Evolutionary conservation across 2,329 filamentous ascomycete species (phyloP).

Genomic region (Pseudogymnoascus sp.): DNA sequence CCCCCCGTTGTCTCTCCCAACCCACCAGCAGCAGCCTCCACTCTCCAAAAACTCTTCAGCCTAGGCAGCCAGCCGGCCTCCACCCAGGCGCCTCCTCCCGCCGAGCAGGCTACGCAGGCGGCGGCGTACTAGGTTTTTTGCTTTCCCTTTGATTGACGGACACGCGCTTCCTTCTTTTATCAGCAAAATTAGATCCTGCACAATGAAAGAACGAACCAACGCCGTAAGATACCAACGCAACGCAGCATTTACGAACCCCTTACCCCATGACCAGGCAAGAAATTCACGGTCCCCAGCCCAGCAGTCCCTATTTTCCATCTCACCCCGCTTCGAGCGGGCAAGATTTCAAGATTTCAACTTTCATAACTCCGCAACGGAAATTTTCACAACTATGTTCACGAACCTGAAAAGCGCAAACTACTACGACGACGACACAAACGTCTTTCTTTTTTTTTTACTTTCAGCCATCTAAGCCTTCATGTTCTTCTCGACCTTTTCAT

Average conservation of each 20-base stretch:
- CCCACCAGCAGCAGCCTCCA: not conserved
- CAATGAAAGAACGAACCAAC: not conserved
- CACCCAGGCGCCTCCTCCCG: not conserved
- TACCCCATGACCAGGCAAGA: constrained; percentile 1
- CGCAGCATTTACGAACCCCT: not conserved
- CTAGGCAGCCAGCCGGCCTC: not conserved
- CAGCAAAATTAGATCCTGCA: constrained; percentile 6
- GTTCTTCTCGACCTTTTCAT: not conserved
- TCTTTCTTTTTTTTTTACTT: not conserved
- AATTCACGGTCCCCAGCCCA: not conserved
- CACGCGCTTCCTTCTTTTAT: not conserved
- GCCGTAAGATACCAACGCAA: constrained; percentile 1
- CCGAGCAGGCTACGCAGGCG: not conserved
- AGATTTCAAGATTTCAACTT: not conserved
- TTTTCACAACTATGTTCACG: not conserved
- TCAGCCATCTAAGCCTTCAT: not conserved
- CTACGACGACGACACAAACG: not conserved
- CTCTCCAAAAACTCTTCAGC: not conserved
- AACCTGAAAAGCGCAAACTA: not conserved
- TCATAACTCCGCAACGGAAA: not conserved
- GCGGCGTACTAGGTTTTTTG: not conserved
- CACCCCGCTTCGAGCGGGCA: not conserved
- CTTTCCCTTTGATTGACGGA: not conserved
- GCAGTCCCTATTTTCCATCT: not conserved
- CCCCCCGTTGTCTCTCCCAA: no score